Percentiles rank a stretch among this genome's conserved stretches.
Evolutionary conservation across 202 grass and related monocot genomes (phyloP).

Genomic region (Hordeum pubiflorum): DNA sequence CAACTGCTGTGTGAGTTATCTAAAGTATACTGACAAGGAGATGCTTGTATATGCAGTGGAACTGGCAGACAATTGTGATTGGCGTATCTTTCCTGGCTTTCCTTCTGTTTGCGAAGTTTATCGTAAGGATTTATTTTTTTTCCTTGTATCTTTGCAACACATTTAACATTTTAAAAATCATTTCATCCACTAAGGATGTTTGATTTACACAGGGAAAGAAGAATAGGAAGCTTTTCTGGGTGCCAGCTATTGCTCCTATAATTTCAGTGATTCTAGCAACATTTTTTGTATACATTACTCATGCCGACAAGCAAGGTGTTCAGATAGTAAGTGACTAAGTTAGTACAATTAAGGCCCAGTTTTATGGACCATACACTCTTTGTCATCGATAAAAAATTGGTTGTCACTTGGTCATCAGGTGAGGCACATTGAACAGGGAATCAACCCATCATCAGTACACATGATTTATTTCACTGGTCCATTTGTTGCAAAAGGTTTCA

Average conservation of each 20-base stretch:
- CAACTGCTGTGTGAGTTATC: background rate
- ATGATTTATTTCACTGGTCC: constrained; percentile 73
- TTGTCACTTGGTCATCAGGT: constrained; percentile 48
- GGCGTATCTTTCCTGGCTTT: constrained; percentile 57
- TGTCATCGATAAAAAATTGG: constrained; percentile 5
- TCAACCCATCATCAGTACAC: constrained; percentile 72
- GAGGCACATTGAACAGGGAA: constrained; percentile 57
- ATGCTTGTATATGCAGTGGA: constrained; percentile 61
- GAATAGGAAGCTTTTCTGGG: constrained; percentile 78
- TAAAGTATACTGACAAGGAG: background rate
- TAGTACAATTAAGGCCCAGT: background rate
- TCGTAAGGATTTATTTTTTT: constrained; percentile 54
- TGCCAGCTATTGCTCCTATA: constrained; percentile 83
- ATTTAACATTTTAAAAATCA: background rate
- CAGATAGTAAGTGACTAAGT: constrained; percentile 75
- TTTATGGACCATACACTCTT: background rate
- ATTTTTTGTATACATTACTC: constrained; percentile 79
- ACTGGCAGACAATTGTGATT: constrained; percentile 92
- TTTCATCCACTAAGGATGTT: background rate
- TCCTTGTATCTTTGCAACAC: background rate
- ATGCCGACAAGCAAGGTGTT: constrained; percentile 80
- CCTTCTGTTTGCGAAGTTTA: constrained; percentile 66
- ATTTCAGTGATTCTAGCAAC: constrained; percentile 78
- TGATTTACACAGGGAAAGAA: constrained; percentile 62
- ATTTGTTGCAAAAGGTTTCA: constrained; percentile 73